These are phyloP conservation scores for Penicillium sp. DNA, from an alignment of 2,329 filamentous ascomycete species.

Conservation along the genomic window DNA sequence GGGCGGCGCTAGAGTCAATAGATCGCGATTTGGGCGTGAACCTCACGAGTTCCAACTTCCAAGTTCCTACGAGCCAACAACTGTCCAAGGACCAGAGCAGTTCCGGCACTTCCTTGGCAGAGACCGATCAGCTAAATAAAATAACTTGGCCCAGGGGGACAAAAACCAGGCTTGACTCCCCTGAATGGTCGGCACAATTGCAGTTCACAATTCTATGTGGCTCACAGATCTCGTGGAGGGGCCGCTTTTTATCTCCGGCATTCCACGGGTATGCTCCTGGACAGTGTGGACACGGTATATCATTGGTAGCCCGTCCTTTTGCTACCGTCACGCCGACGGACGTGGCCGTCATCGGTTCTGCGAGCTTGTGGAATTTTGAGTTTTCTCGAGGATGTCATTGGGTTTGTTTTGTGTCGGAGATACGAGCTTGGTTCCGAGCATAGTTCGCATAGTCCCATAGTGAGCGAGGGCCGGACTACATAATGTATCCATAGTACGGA, in stretches of 20 bases:
- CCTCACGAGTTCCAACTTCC: too few relatives aligned
- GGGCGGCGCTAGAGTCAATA: conserved; percentile 17
- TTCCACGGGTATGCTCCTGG: conserved; percentile 5
- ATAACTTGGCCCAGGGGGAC: too few relatives aligned
- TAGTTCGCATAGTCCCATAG: too few relatives aligned
- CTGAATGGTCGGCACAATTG: not conserved
- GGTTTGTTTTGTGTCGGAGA: not conserved
- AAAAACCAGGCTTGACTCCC: not conserved
- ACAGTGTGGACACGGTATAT: conserved; percentile 3
- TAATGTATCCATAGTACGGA: too few relatives aligned
- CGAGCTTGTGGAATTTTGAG: not conserved
- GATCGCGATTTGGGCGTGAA: conserved; percentile 4
- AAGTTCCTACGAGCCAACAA: too few relatives aligned
- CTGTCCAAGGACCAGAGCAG: too few relatives aligned
- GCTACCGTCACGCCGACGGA: conserved; percentile 2
- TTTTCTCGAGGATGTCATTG: not conserved
- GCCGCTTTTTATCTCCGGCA: conserved; percentile 7
- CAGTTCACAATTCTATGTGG: not conserved
- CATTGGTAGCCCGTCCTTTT: conserved; percentile 6
- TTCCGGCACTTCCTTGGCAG: not conserved
- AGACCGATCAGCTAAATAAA: not conserved
- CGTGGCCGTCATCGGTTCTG: conserved; percentile 1
- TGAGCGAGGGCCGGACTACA: too few relatives aligned
- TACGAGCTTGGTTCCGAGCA: not conserved
- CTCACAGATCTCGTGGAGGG: not conserved